Evolutionary conservation across 768 basidiomycete genomes (phyloP).

Genomic region (Pluteus cervinus): DNA sequence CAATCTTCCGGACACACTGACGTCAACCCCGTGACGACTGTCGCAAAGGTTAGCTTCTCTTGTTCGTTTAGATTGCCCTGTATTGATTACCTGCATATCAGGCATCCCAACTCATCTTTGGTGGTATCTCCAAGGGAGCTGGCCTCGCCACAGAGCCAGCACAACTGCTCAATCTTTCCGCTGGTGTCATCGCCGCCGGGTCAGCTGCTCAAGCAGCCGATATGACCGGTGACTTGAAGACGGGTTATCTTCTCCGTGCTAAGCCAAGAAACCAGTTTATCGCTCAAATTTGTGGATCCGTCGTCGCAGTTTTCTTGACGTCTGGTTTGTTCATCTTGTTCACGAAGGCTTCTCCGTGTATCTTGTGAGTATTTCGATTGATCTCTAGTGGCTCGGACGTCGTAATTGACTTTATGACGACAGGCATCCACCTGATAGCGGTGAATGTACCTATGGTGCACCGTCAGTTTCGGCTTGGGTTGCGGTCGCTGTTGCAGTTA

Average conservation of each 20-base stretch:
- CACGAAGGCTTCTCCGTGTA: constrained; percentile 57
- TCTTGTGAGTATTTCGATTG: constrained; percentile 31
- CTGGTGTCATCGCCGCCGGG: constrained; percentile 48
- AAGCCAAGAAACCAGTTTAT: constrained; percentile 61
- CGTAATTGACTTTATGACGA: background rate
- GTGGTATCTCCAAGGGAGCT: constrained; percentile 55
- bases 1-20: constrained; percentile 56
- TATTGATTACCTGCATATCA: constrained; percentile 7
- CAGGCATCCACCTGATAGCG: constrained; percentile 19
- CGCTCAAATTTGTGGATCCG: constrained; percentile 50
- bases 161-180: constrained; percentile 42
- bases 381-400: background rate
- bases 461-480: constrained; percentile 53
- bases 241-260: constrained; percentile 59
- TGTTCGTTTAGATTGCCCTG: background rate
- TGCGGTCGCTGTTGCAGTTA: constrained; percentile 48
- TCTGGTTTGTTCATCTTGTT: constrained; percentile 57
- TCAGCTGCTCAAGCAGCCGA: constrained; percentile 54
- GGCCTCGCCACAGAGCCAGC: constrained; percentile 27
- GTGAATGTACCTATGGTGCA: constrained; percentile 45
- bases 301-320: constrained; percentile 56
- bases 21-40: constrained; percentile 55
- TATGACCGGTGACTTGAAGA: constrained; percentile 66
- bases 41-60: constrained; percentile 35
- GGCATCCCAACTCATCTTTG: constrained; percentile 63